A percentile compares a stretch with the other conserved stretches of the same genome.
These are phyloP conservation scores for Citrus inodora DNA, from an alignment of 345 rosid species.

Conservation along the genomic window DNA sequence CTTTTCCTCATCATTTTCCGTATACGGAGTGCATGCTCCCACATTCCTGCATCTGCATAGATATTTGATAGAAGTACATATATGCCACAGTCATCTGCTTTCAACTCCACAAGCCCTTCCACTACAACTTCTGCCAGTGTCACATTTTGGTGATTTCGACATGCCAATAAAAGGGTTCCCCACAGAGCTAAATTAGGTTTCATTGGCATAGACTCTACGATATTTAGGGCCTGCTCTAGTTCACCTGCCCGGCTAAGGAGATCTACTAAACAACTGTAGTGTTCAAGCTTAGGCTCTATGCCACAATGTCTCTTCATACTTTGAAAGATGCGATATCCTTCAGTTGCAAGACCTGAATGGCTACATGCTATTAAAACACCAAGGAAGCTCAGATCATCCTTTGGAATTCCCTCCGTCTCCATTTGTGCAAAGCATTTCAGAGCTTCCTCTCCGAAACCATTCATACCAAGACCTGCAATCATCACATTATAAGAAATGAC, in stretches of 20 bases:
- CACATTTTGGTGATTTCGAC: conserved; percentile 25
- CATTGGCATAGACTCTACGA: conserved; percentile 23
- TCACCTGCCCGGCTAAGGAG: conserved; percentile 23
- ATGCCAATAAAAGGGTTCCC: conserved; percentile 34
- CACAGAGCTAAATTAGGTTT: conserved; percentile 26
- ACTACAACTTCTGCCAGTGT: conserved; percentile 23
- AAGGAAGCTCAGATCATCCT: conserved; percentile 31
- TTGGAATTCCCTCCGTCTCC: conserved; percentile 24
- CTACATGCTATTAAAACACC: conserved; percentile 32
- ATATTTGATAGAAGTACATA: conserved; percentile 24
- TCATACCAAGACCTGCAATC: conserved; percentile 36
- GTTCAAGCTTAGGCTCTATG: conserved; percentile 32
- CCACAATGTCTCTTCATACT: conserved; percentile 18
- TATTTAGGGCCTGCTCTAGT: conserved; percentile 16
- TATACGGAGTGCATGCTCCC: conserved; percentile 23
- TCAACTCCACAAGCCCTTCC: conserved; percentile 26
- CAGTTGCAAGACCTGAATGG: conserved; percentile 26
- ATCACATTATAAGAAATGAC: conserved; percentile 34
- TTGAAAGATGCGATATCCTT: conserved; percentile 24
- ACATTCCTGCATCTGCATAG: conserved; percentile 31
- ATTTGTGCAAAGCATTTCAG: conserved; percentile 27
- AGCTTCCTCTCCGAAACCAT: conserved; percentile 36
- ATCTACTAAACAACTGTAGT: conserved; percentile 33
- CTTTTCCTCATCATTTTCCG: conserved; percentile 18
- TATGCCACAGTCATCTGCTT: conserved; percentile 27